Evolutionary conservation across 2,329 filamentous ascomycete species (phyloP).

Genomic region (Trichophyton benhamiae): DNA sequence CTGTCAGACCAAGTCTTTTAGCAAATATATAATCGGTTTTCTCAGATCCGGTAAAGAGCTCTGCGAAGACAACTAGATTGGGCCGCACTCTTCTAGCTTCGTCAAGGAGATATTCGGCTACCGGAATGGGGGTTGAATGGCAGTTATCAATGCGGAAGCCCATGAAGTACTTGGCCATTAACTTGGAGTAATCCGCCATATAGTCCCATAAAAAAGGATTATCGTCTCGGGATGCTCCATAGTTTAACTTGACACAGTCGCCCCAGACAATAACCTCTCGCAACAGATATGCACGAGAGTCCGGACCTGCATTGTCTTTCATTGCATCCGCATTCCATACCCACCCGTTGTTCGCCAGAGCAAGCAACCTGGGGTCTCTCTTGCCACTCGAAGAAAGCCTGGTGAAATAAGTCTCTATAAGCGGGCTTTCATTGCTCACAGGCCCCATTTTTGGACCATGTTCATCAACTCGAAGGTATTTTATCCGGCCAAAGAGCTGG

Average conservation of each 20-base stretch:
- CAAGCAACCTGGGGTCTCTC: slow-evolving; percentile 62
- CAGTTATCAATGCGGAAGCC: slow-evolving; percentile 97
- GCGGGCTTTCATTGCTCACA: slow-evolving; percentile 61
- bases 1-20: slow-evolving; percentile 79
- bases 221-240: slow-evolving; percentile 66
- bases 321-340: slow-evolving; percentile 96
- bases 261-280: slow-evolving; percentile 97
- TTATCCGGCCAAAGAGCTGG: slow-evolving; percentile 86
- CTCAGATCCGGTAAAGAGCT: slow-evolving; percentile 90
- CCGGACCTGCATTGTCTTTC: slow-evolving; percentile 80
- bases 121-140: slow-evolving; percentile 87
- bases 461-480: slow-evolving; percentile 86
- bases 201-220: slow-evolving; percentile 91
- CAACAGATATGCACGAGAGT: slow-evolving; percentile 85
- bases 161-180: slow-evolving; percentile 88
- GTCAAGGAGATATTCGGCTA: slow-evolving; percentile 89
- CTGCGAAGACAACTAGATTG: slow-evolving; percentile 81
- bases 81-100: slow-evolving; percentile 80
- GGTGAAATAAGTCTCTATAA: slow-evolving; percentile 93
- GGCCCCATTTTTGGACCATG: slow-evolving; percentile 77
- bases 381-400: slow-evolving; percentile 69
- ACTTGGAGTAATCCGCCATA: slow-evolving; percentile 83
- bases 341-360: slow-evolving; percentile 93
- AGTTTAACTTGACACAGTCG: slow-evolving; percentile 93
- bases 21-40: slow-evolving; percentile 95